Percentiles rank a stretch among this genome's conserved stretches.
These are phyloP conservation scores for Eimeria tenella DNA, from an alignment of 169 alveolate genomes.

Conservation along the genomic window DNA sequence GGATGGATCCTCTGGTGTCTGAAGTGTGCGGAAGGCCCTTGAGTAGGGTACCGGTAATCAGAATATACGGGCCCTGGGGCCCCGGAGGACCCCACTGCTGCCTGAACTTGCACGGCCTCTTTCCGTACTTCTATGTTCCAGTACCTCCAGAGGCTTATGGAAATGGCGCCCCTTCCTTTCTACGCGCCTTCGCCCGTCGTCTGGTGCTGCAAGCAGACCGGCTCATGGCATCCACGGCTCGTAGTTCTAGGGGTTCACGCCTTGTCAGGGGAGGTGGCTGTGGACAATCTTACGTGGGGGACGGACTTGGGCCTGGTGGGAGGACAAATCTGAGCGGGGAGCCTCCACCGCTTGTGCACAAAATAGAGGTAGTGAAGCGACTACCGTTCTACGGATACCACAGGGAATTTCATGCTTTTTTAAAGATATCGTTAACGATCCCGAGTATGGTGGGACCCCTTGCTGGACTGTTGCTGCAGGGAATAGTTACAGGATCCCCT, in stretches of 20 bases:
- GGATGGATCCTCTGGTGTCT: slow-evolving; percentile 65
- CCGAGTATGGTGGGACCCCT: slow-evolving; percentile 65
- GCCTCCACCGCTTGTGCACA: slow-evolving; percentile 23
- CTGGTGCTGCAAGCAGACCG: slow-evolving; percentile 47
- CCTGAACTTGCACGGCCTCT: slow-evolving; percentile 62
- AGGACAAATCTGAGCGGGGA: neutral
- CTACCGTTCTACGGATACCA: slow-evolving; percentile 75
- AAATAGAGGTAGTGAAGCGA: slow-evolving; percentile 58
- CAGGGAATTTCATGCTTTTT: slow-evolving; percentile 42
- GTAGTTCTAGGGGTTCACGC: neutral
- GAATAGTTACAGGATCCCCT: slow-evolving; percentile 69
- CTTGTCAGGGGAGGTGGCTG: neutral
- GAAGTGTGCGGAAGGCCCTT: slow-evolving; percentile 73
- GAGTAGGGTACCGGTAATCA: slow-evolving; percentile 53
- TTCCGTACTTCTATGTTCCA: slow-evolving; percentile 76
- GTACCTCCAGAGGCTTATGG: slow-evolving; percentile 76
- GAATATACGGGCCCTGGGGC: slow-evolving; percentile 75
- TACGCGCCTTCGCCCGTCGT: slow-evolving; percentile 53
- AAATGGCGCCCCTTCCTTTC: slow-evolving; percentile 34
- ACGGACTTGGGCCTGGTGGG: neutral
- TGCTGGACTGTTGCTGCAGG: slow-evolving; percentile 72
- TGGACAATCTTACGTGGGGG: neutral
- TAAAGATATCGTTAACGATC: slow-evolving; percentile 43
- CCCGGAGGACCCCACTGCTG: slow-evolving; percentile 73
- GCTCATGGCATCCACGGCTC: slow-evolving; percentile 40